Base-by-base conservation (phyloP, 495 filamentous ascomycete species). In the Evansstolkia leycettana region DNA sequence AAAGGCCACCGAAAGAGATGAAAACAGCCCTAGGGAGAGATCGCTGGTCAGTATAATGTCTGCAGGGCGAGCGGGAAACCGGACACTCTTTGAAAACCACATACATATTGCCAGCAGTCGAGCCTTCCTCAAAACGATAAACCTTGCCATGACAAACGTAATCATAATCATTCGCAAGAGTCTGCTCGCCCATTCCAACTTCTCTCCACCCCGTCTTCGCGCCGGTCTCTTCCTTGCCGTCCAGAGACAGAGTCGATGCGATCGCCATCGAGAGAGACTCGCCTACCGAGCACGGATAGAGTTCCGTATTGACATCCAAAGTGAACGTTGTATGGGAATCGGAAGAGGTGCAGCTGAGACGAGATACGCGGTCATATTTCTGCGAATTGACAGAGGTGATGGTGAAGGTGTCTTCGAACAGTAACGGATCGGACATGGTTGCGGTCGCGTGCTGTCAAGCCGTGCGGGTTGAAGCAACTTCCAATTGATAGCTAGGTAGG, bases 141-240 rank as follows among this genome's bases (percentile, higher is more conserved):
- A 94, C 80, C 75, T 95, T 96, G 40, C 90, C 90, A 58, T 94
- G 77, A 58, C 87, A 94, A 30, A 96, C 90, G 56, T 99, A 99
- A 48, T 99, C 92, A 41, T 77, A 99, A 57, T 82, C 76, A 55
- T 96, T 87, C 14, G 90, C 87, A 26, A 99, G 64, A 8, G 75
- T 84, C 33, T 73, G 61, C 53, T 93, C 85, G 19, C 73, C 78
- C 55, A 75, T 68, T 44, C 66, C 70, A 17, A 78, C 68, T 32
- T 87, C 82, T 51, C 84, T 76, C 87, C 87, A 94, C 29, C 86
- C 82, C 2, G 47, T 46, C 59, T 80, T 84, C 8, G 50, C 51
- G 9, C 60, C 60, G 25, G 46, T 49, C 26, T 82, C 78, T 34
- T 80, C 75, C 41, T 71, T 75, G 39, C 92, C 92, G 53, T 95